Evolutionary conservation across 495 filamentous ascomycete species (phyloP), one percentile per base, ranked within the genome.

Genomic region (Podospora tetraspora): DNA sequence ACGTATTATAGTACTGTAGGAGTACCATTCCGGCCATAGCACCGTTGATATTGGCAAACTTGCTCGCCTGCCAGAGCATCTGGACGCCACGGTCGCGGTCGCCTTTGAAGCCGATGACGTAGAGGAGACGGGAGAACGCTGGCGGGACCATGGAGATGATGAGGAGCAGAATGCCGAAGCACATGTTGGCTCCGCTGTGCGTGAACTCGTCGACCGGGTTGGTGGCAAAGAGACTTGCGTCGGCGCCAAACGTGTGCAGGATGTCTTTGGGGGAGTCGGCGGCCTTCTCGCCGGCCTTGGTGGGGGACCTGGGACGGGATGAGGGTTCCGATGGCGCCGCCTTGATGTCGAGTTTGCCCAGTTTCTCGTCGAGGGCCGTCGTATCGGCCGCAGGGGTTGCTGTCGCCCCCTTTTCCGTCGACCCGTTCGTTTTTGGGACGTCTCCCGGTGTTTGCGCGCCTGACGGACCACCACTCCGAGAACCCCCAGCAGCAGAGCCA

Each of bases 61-160:
- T 93, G 70, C 91, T 91, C 16, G 92, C 90, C 77, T 94, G 92
- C 95, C 96, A 99, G 10, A 99, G 88, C 87, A 97, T 90, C 22
- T 84, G 79, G 13, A 97, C 76, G 3, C 93, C 96, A 24, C 89
- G 84, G 65, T 94, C 90, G 61, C 93, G 90, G 76, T 99, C 94
- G 16, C 95, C 95, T 70, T 86, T 89, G 76, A 98, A 97, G 13
- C 96, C 96, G 58, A 97, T 92, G 64, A 97, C 90, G 67, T 87
- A 90, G 23, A 98, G 84, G 4, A 98, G 84, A 66, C 87, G 91
- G 64, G 85, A 87, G 77, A 99, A 96, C 9, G 92, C 88, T 0
- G 95, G 95, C 0, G 95, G 96, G 0, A 99, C 86, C 84, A 97
- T 91, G 29, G 92, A 93, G 19, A 98, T 87, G 43, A 99, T 82